phyloP scores from a whole-genome alignment of 108 stramenopile genomes.

The Nitzschia putrida region DNA sequence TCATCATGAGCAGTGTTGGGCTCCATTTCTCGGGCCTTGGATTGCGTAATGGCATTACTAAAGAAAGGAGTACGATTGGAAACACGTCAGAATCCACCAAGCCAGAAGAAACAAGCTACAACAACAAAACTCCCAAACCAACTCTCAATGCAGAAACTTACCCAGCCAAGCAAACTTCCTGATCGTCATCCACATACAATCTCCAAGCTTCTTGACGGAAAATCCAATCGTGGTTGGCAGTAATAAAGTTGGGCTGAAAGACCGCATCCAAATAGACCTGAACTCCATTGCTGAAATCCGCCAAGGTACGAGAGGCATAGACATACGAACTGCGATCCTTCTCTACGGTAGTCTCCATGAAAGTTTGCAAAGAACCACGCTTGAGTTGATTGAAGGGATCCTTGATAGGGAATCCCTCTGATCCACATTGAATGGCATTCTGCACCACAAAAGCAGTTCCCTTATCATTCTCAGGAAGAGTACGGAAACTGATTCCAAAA shows the following conservation, averaged over 20 bases:
- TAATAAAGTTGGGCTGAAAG: slow-evolving; percentile 82
- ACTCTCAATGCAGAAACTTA: slow-evolving; percentile 48
- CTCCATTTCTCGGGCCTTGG: slow-evolving; percentile 90
- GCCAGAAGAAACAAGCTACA: background rate
- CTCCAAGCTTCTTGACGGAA: slow-evolving; percentile 96
- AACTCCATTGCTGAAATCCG: slow-evolving; percentile 85
- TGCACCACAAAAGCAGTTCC: slow-evolving; percentile 93
- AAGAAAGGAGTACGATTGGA: background rate
- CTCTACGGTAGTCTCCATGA: slow-evolving; percentile 92
- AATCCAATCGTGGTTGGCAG: slow-evolving; percentile 71
- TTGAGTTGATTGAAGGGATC: slow-evolving; percentile 93
- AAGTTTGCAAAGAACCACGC: slow-evolving; percentile 90
- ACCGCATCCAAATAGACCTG: slow-evolving; percentile 94
- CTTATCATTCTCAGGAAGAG: slow-evolving; percentile 74
- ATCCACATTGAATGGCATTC: slow-evolving; percentile 91
- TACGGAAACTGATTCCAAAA: slow-evolving; percentile 95
- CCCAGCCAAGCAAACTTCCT: slow-evolving; percentile 56
- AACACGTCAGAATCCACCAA: background rate
- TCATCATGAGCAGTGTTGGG: slow-evolving; percentile 77
- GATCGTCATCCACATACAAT: slow-evolving; percentile 61
- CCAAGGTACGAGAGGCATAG: slow-evolving; percentile 71
- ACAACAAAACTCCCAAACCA: background rate
- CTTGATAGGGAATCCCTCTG: slow-evolving; percentile 84
- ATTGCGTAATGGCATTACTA: slow-evolving; percentile 74
- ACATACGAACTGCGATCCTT: slow-evolving; percentile 94